Evolutionary conservation across 331 rosid genomes (phyloP).

Genomic region (Malus hybrid): DNA sequence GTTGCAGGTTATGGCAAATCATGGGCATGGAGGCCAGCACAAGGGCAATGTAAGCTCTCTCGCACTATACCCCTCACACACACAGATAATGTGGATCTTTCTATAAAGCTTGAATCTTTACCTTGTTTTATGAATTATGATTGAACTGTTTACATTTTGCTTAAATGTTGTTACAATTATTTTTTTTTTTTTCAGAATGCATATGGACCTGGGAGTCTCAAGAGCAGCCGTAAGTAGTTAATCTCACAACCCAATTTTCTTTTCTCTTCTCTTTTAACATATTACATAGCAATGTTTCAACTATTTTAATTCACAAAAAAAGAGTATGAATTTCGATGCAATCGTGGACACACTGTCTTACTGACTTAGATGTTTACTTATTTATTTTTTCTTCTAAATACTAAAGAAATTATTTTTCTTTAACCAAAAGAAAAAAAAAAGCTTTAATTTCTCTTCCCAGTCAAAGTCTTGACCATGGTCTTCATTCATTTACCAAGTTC

Average conservation of each 20-base stretch:
- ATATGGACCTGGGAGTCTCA: slow-evolving; percentile 66
- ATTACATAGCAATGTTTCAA: neutral
- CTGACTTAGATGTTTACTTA: neutral
- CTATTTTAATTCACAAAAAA: neutral
- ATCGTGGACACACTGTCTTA: neutral
- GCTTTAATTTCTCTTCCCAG: neutral
- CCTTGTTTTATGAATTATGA: neutral
- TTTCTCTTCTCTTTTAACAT: neutral
- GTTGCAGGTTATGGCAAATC: slow-evolving; percentile 53
- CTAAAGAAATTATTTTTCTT: neutral
- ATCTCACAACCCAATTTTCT: neutral
- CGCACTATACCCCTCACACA: neutral
- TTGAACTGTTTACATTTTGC: neutral
- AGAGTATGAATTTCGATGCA: neutral
- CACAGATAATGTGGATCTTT: neutral
- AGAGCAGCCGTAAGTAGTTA: slow-evolving; percentile 53
- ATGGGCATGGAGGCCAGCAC: slow-evolving; percentile 60
- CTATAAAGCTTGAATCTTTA: neutral
- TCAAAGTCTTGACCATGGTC: neutral
- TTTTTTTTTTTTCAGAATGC: slow-evolving; percentile 23
- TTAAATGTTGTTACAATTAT: neutral
- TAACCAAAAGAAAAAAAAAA: neutral
- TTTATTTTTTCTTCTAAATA: no score
- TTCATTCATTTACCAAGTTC: no score
- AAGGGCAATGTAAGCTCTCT: slow-evolving; percentile 25